Base-by-base conservation (phyloP, 139 green algal species). In the Coelastrella sp. region DNA sequence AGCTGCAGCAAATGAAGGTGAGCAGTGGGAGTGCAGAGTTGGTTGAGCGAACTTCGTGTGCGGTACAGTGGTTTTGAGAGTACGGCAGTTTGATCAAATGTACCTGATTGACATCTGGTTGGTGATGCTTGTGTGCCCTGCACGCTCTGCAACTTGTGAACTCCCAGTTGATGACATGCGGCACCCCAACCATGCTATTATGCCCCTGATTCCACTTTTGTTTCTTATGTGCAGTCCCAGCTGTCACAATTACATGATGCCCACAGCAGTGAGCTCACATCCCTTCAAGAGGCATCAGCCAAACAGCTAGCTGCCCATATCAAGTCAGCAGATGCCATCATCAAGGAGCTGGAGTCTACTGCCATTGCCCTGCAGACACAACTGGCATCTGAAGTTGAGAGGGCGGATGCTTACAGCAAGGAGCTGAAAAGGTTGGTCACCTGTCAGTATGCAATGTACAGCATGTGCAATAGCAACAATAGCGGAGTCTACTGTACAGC, bases 181-280 rank as follows among this genome's bases (percentile, higher is more conserved):
- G n/a, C n/a, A n/a, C n/a, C n/a, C n/a, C n/a, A n/a, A n/a, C n/a
- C n/a, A n/a, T n/a, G n/a, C n/a, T n/a, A n/a, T n/a, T n/a, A n/a
- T n/a, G n/a, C n/a, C n/a, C n/a, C n/a, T n/a, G n/a, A n/a, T n/a
- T n/a, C n/a, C n/a, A n/a, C n/a, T n/a, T n/a, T n/a, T n/a, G n/a
- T n/a, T n/a, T n/a, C n/a, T n/a, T n/a, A n/a, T n/a, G n/a, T 66
- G 63, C 79, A 85, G 79, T 45, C 80, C 11, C 80, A 86, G 80
- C 80, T 86, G 34, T 21, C 66, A 2, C 30, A 59, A 4, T 66
- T 86, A 45, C 80, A 86, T 32, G 80, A 77, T 19, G 43, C 50
- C 5, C 80, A 86, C 35, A 50, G 64, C 19, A 53, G 30, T 27
- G 66, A 86, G 66, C 34, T 86, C 19, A 32, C 66, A 3, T 37